phyloP scores from a whole-genome alignment of 805 yeast genomes.

The Saturnispora sanitii region DNA sequence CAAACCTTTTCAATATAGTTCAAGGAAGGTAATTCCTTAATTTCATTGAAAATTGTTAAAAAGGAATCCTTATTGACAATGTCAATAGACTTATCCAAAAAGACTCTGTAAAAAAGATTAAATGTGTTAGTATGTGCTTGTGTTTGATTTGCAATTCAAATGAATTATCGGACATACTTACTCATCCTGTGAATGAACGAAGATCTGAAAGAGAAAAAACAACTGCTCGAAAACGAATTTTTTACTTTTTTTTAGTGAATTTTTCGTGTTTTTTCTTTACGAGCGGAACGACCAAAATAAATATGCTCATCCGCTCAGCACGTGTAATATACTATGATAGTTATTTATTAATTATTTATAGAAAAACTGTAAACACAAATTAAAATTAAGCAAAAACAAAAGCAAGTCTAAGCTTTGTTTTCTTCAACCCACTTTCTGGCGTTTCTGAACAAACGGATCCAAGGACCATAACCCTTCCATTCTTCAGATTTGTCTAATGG shows the following conservation, averaged over 20 bases:
- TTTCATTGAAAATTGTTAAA: constrained; percentile 16
- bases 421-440: constrained; percentile 85
- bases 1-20: constrained; percentile 54
- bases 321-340: constrained; percentile 38
- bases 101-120: constrained; percentile 17
- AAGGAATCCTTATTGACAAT: constrained; percentile 20
- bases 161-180: constrained; percentile 7
- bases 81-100: constrained; percentile 17
- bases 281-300: constrained; percentile 5
- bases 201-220: neutral
- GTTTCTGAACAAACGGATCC: constrained; percentile 86
- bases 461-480: constrained; percentile 87
- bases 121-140: constrained; percentile 4
- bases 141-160: neutral
- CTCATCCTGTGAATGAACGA: constrained; percentile 5
- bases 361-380: neutral
- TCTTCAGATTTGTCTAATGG: constrained; percentile 48
- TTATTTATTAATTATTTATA: neutral
- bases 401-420: constrained; percentile 9
- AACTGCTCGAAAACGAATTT: neutral
- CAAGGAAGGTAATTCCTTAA: constrained; percentile 26
- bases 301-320: constrained; percentile 2
- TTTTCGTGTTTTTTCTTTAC: neutral
- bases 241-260: neutral
- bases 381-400: neutral